These are phyloP conservation scores for Rehmannia glutinosa DNA, from an alignment of 257 asterid species.

Conservation along the genomic window DNA sequence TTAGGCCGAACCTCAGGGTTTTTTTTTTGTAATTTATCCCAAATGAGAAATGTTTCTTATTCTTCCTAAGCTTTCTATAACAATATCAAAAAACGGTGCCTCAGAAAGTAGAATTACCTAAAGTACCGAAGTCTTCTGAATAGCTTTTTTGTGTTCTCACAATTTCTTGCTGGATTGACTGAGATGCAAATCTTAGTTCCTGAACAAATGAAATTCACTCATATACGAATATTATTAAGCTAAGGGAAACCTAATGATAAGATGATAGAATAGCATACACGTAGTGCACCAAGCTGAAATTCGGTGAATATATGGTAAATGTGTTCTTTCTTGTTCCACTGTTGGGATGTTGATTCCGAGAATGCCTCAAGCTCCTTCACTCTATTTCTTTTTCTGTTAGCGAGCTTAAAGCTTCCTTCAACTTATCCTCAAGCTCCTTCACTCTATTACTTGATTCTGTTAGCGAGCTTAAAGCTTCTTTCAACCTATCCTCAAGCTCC, in stretches of 20 bases:
- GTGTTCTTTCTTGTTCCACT: conserved; percentile 65
- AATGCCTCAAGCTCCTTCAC: conserved; percentile 51
- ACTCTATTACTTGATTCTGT: conserved; percentile 39
- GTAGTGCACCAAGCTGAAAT: conserved; percentile 82
- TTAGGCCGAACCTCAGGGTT: too few species aligned
- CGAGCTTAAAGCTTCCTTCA: conserved; percentile 30
- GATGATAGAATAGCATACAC: conserved; percentile 40
- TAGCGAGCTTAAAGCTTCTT: conserved; percentile 31
- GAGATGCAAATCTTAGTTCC: conserved; percentile 69
- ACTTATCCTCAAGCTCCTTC: conserved; percentile 47
- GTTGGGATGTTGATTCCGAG: conserved; percentile 39
- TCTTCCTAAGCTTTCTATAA: background rate
- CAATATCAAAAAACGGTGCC: background rate
- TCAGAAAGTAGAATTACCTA: conserved; percentile 38
- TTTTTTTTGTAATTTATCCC: too few species aligned
- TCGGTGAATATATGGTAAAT: conserved; percentile 61
- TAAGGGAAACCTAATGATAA: background rate
- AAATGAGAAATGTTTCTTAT: background rate
- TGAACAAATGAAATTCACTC: conserved; percentile 20
- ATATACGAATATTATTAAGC: background rate
- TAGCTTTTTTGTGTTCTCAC: conserved; percentile 54
- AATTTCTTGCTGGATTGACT: conserved; percentile 78
- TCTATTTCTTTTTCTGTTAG: conserved; percentile 38
- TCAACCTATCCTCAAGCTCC: conserved; percentile 56
- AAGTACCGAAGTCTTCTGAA: conserved; percentile 51